A percentile compares a stretch with the other conserved stretches of the same genome.
phyloP scores from a whole-genome alignment of 2,329 filamentous ascomycete species.

The Diaporthe nobilis region DNA sequence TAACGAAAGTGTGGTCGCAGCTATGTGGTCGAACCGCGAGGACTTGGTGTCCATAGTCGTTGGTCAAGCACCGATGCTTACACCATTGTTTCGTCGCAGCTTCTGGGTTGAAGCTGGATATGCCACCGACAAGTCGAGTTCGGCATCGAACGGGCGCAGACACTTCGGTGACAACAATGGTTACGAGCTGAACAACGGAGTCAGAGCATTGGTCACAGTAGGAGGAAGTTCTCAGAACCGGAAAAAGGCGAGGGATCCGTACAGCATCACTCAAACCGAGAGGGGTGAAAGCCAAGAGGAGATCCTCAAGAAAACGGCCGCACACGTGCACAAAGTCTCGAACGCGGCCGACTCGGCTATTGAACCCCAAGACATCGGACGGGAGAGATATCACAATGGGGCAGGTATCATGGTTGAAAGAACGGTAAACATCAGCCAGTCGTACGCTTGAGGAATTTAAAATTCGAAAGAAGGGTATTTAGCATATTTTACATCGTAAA shows the following conservation, averaged over 20 bases:
- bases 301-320: background rate
- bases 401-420: background rate
- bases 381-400: background rate
- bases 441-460: background rate
- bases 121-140: background rate
- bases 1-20: background rate
- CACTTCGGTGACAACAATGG: background rate
- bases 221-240: slow-evolving; percentile 1
- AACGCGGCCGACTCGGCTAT: background rate
- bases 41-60: slow-evolving; percentile 3
- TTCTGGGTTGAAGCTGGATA: slow-evolving; percentile 21
- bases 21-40: slow-evolving; percentile 7
- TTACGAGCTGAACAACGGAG: background rate
- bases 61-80: slow-evolving; percentile 13
- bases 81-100: slow-evolving; percentile 8
- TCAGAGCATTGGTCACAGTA: slow-evolving; percentile 4
- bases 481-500: background rate
- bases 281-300: background rate
- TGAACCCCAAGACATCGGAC: background rate
- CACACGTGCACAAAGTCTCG: background rate
- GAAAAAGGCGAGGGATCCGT: background rate
- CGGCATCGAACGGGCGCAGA: background rate
- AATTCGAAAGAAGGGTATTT: background rate
- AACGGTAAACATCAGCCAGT: background rate
- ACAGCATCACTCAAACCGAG: background rate